Evolutionary conservation across 2,329 filamentous ascomycete species (phyloP), one percentile per base, ranked within the genome.

Genomic region (Penicillium vulpinum): DNA sequence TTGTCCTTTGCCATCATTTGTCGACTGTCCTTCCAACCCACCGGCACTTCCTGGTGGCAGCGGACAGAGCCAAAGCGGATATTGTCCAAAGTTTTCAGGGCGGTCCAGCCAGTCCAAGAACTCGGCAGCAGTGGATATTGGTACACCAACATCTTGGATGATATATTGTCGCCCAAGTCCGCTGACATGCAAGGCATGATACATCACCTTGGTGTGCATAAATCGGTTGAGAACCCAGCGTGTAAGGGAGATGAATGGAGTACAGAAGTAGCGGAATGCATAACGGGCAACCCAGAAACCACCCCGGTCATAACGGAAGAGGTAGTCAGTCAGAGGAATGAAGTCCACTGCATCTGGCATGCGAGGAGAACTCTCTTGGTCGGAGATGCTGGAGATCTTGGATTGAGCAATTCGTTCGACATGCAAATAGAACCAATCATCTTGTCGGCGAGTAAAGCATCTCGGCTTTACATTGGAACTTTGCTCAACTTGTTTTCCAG

Each of bases 401-500:
- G 49, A 38, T 10, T 51, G 39, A 15, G 51, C 33, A 35, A 56
- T 58, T 10, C 40, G 36, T 39, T 53, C 44, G n/a, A 53, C 87
- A 61, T 89, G 88, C 3, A 91, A 75, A 58, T 90, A 91, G 67
- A 90, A 90, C 89, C 88, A 92, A 0, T 86, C 84, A 62, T 92
- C 88, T 4, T 70, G 71, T 0, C 82, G 75, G 11, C 81, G 77
- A n/a, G 81, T 82, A 70, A 90, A 88, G 0, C 69, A 76, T 24
- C 73, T 74, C 1, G 75, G 64, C 43, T 68, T 69, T 3, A 60
- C 57, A 1, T 70, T 73, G 0, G 68, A 79, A 0, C 79, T 58
- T 0, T 75, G 67, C 49, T 88, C 77, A 0, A 80, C 80, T 16
- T 89, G 74, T 10, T 76, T 77, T 0, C 88, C 88, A 0, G 80